Evolutionary conservation across 2,329 filamentous ascomycete species (phyloP).

Genomic region (Sclerotinia glacialis): DNA sequence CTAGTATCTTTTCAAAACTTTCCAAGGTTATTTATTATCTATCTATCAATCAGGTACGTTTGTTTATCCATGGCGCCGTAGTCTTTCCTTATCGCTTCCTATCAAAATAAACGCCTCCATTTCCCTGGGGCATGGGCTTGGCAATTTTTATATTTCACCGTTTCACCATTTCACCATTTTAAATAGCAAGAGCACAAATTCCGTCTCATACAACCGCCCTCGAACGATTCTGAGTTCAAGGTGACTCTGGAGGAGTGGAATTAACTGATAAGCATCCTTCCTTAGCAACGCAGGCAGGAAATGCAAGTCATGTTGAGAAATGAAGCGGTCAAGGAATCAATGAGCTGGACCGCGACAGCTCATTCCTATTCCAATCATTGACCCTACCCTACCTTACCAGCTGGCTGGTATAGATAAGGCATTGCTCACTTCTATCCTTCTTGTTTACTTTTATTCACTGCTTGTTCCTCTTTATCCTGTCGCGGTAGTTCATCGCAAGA

Average conservation of each 20-base stretch:
- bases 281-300: slow-evolving; percentile 10
- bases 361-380: not conserved
- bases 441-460: not conserved
- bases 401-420: slow-evolving; percentile 17
- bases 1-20: not conserved
- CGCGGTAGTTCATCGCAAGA: not conserved
- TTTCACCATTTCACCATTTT: not conserved
- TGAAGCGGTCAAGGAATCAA: slow-evolving; percentile 22
- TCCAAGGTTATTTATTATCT: not conserved
- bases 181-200: not conserved
- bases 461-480: not conserved
- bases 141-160: not conserved
- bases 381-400: not conserved
- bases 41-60: slow-evolving; percentile 6
- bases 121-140: slow-evolving; percentile 3
- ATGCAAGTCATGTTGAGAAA: slow-evolving; percentile 13
- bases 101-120: slow-evolving; percentile 21
- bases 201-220: slow-evolving; percentile 14
- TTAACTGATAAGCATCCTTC: slow-evolving; percentile 20
- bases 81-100: slow-evolving; percentile 21
- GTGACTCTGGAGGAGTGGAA: not conserved
- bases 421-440: not conserved
- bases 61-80: slow-evolving; percentile 2
- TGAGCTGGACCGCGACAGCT: slow-evolving; percentile 8
- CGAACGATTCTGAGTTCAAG: slow-evolving; percentile 7